phyloP scores from a whole-genome alignment of 2,329 filamentous ascomycete species.

The Penicillium aurantiogriseum region DNA sequence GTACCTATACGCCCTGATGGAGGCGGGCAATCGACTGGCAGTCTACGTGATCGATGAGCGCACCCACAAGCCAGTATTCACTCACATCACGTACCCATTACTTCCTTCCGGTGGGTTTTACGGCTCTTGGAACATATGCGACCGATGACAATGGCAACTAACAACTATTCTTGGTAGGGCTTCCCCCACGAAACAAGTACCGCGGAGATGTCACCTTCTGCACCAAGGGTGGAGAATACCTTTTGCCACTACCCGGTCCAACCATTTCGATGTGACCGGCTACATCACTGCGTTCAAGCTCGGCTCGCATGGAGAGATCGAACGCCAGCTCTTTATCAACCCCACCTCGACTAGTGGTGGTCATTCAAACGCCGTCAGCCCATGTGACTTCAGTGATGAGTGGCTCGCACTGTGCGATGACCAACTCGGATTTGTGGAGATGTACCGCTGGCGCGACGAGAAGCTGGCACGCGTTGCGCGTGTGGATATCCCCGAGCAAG shows the following conservation, averaged over 20 bases:
- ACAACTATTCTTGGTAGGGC: slow-evolving; percentile 20
- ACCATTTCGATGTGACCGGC: slow-evolving; percentile 71
- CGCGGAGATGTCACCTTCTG: slow-evolving; percentile 80
- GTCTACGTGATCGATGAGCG: slow-evolving; percentile 75
- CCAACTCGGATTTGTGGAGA: slow-evolving; percentile 81
- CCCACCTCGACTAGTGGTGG: slow-evolving; percentile 84
- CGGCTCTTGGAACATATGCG: neutral
- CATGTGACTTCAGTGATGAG: slow-evolving; percentile 80
- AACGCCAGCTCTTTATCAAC: slow-evolving; percentile 75
- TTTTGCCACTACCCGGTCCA: slow-evolving; percentile 80
- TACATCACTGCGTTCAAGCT: slow-evolving; percentile 81
- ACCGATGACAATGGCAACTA: slow-evolving; percentile 2
- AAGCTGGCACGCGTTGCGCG: slow-evolving; percentile 74
- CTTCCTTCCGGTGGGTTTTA: slow-evolving; percentile 67
- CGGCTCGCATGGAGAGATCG: slow-evolving; percentile 65
- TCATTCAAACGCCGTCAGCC: slow-evolving; percentile 83
- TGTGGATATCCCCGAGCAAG: slow-evolving; percentile 76
- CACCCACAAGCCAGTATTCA: slow-evolving; percentile 75
- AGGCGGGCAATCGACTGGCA: slow-evolving; percentile 79
- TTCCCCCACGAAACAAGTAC: slow-evolving; percentile 59
- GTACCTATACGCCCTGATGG: slow-evolving; percentile 84
- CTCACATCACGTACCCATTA: slow-evolving; percentile 71
- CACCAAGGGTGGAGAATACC: slow-evolving; percentile 66
- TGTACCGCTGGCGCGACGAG: slow-evolving; percentile 83
- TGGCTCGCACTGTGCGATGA: slow-evolving; percentile 90